These are phyloP conservation scores for Pulveroboletus sp. DNA, from an alignment of 768 basidiomycete genomes.

Conservation along the genomic window DNA sequence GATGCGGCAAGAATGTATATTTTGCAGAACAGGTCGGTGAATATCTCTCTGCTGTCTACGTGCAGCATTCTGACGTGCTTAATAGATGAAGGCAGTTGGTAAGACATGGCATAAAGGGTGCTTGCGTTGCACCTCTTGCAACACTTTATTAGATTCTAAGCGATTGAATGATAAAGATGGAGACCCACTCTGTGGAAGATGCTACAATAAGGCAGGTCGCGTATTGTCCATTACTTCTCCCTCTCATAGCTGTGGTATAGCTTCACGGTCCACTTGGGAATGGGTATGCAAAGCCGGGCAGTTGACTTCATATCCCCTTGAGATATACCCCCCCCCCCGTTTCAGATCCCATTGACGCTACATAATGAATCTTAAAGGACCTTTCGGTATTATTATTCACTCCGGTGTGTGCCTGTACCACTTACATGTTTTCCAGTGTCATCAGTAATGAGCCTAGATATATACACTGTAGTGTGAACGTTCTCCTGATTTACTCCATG, in stretches of 20 bases:
- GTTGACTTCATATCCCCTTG: slow-evolving; percentile 20
- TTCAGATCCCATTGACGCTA: slow-evolving; percentile 5
- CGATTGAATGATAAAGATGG: slow-evolving; percentile 76
- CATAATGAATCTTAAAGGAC: slow-evolving; percentile 9
- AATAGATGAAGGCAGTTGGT: slow-evolving; percentile 74
- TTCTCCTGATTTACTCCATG: slow-evolving; percentile 3
- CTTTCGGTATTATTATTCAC: slow-evolving; percentile 18
- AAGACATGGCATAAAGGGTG: slow-evolving; percentile 80
- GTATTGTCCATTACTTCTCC: not conserved
- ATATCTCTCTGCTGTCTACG: not conserved
- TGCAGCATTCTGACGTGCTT: slow-evolving; percentile 5
- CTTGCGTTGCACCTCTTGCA: slow-evolving; percentile 73
- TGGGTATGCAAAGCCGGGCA: slow-evolving; percentile 64
- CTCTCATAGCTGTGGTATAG: slow-evolving; percentile 36
- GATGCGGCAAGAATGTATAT: slow-evolving; percentile 75
- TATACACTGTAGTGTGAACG: slow-evolving; percentile 10
- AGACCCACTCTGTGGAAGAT: slow-evolving; percentile 64
- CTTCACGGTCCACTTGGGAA: slow-evolving; percentile 69
- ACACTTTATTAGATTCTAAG: slow-evolving; percentile 65
- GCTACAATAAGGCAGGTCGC: slow-evolving; percentile 60
- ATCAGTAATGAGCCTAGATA: slow-evolving; percentile 10
- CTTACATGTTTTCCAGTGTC: slow-evolving; percentile 15
- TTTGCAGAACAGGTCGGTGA: slow-evolving; percentile 74
- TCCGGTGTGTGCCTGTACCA: slow-evolving; percentile 19
- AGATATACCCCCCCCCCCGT: not conserved